Conservation (phyloP, 1,284 basidiomycete species). For the Boletus calvinii region DNA sequence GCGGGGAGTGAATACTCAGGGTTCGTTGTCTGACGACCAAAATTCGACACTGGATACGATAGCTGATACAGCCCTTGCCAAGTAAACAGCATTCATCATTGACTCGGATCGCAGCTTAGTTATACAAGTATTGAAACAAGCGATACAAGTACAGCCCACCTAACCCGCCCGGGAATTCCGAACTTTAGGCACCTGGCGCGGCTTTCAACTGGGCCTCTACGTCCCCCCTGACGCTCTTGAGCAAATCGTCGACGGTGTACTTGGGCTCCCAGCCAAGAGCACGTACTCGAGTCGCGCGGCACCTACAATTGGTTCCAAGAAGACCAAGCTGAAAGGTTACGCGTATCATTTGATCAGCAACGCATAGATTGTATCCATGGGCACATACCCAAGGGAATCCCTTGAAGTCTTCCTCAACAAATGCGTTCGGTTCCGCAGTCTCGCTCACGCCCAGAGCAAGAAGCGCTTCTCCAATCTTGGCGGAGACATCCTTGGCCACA, state of each 20-base stretch:
- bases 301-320: slow-evolving; percentile 55
- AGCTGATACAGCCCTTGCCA: neutral
- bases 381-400: slow-evolving; percentile 24
- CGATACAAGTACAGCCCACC: neutral
- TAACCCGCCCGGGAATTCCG: neutral
- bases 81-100: neutral
- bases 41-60: too few species aligned
- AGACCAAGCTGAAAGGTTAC: slow-evolving; percentile 34
- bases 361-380: neutral
- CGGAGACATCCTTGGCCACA: slow-evolving; percentile 30
- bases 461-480: slow-evolving; percentile 32
- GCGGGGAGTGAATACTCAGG: too few species aligned
- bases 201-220: slow-evolving; percentile 34
- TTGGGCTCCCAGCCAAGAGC: slow-evolving; percentile 57
- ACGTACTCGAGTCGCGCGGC: slow-evolving; percentile 47
- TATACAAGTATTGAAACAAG: neutral
- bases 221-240: slow-evolving; percentile 46
- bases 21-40: too few species aligned
- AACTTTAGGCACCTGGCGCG: neutral
- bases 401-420: slow-evolving; percentile 35
- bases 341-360: neutral
- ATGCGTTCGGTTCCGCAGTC: slow-evolving; percentile 33
- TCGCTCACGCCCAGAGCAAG: slow-evolving; percentile 30
- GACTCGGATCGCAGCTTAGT: neutral
- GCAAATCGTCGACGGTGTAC: slow-evolving; percentile 45